These are phyloP conservation scores for Cryphonectria nitschkei DNA, from an alignment of 2,329 filamentous ascomycete genomes.

Conservation along the genomic window DNA sequence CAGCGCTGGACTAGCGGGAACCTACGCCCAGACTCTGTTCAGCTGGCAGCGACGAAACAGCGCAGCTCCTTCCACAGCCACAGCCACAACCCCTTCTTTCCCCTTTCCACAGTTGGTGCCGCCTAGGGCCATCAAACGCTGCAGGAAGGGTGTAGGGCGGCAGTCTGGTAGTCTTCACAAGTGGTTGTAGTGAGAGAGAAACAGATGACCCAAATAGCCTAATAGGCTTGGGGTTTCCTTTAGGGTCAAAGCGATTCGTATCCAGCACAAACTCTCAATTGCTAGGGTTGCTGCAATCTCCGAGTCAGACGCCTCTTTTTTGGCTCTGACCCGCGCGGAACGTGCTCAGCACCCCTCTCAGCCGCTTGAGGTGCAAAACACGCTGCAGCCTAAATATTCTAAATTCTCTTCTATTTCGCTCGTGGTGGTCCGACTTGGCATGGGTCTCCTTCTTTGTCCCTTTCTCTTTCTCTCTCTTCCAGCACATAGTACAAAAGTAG, in stretches of 20 bases:
- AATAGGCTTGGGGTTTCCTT: neutral
- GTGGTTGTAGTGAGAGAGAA: neutral
- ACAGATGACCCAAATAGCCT: neutral
- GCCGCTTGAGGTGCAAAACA: neutral
- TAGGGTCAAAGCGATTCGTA: conserved; percentile 5
- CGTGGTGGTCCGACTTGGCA: neutral
- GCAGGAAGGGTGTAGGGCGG: neutral
- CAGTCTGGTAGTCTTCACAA: neutral
- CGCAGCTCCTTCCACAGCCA: neutral
- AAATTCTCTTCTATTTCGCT: neutral
- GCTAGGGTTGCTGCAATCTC: conserved; percentile 4
- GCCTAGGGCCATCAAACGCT: neutral
- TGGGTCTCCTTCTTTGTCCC: neutral
- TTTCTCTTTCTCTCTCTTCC: neutral
- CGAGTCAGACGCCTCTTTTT: neutral
- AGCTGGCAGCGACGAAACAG: neutral
- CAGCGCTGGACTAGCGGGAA: neutral
- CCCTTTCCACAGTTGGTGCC: neutral
- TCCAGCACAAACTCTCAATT: neutral
- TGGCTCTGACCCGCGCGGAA: neutral
- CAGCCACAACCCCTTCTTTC: neutral
- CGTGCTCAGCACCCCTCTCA: neutral
- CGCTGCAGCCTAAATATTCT: neutral
- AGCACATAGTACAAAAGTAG: no score
- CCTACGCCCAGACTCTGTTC: neutral